Evolutionary conservation across 1,284 basidiomycete genomes (phyloP).

Genomic region (Coriolopsis trogii): DNA sequence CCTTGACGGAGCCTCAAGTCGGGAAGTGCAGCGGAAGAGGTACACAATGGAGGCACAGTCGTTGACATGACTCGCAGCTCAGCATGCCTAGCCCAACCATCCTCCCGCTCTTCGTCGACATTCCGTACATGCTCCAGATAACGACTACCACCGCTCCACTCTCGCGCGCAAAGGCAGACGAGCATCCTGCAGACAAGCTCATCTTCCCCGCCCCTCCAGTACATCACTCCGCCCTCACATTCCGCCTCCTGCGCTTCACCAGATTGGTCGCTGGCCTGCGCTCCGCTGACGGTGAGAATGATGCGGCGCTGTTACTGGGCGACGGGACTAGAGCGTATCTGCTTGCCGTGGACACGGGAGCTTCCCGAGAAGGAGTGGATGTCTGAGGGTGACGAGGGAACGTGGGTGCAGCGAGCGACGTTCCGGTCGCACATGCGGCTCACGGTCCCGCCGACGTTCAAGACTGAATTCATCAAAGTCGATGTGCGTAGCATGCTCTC

Average conservation of each 20-base stretch:
- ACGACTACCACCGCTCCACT: constrained; percentile 10
- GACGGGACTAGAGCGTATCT: no score
- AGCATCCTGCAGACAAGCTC: not conserved
- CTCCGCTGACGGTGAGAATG: no score
- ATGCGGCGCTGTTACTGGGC: no score
- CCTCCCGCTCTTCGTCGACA: constrained; percentile 6
- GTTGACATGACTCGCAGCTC: no score
- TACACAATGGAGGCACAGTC: no score
- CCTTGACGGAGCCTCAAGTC: no score
- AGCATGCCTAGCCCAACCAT: constrained; percentile 11
- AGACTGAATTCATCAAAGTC: constrained; percentile 4
- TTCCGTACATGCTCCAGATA: constrained; percentile 12
- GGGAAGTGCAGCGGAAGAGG: no score
- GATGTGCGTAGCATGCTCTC: not conserved
- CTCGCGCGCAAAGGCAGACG: constrained; percentile 1
- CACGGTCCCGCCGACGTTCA: constrained; percentile 15
- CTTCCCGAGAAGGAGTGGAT: constrained; percentile 4
- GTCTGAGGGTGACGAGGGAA: not conserved
- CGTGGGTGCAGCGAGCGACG: constrained; percentile 10
- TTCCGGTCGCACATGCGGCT: constrained; percentile 13
- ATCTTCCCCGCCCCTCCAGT: constrained; percentile 10
- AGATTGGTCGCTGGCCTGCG: not conserved
- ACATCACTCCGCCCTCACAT: not conserved
- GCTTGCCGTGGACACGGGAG: no score
- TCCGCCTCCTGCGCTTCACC: constrained; percentile 1